A percentile compares a stretch with the other conserved stretches of the same genome.
phyloP scores from a whole-genome alignment of 192 early-diverging fungal genomes.

The Dissophora ornata region DNA sequence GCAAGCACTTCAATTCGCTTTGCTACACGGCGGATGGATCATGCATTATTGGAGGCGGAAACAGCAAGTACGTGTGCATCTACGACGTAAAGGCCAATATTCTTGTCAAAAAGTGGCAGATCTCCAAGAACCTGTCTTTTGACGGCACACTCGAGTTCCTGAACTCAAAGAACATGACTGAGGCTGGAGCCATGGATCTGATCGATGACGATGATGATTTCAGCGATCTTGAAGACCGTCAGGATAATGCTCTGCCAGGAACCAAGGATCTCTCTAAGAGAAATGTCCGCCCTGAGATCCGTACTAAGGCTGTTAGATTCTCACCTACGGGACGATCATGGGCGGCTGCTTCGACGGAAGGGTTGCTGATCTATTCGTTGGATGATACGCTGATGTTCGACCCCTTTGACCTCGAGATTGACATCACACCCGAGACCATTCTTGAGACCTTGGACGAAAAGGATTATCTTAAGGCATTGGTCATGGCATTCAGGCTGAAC shows the following conservation, averaged over 20 bases:
- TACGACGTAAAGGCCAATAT: constrained; percentile 83
- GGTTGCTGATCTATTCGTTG: constrained; percentile 93
- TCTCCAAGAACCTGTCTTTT: constrained; percentile 91
- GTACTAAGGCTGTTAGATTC: constrained; percentile 89
- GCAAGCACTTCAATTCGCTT: constrained; percentile 91
- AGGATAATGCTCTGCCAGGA: constrained; percentile 87
- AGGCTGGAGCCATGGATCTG: constrained; percentile 87
- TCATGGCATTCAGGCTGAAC: constrained; percentile 95
- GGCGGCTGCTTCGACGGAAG: constrained; percentile 97
- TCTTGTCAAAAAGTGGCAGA: constrained; percentile 90
- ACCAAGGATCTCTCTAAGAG: constrained; percentile 88
- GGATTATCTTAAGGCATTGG: constrained; percentile 89
- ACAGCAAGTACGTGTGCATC: constrained; percentile 95
- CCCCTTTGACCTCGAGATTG: constrained; percentile 97
- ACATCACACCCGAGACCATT: constrained; percentile 93
- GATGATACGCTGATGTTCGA: constrained; percentile 95
- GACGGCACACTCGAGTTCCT: constrained; percentile 93
- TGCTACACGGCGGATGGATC: constrained; percentile 96
- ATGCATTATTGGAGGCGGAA: constrained; percentile 93
- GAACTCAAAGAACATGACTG: constrained; percentile 93
- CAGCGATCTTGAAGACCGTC: constrained; percentile 87
- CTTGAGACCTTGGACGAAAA: constrained; percentile 75
- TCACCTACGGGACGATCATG: constrained; percentile 94
- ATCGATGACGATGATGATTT: constrained; percentile 88
- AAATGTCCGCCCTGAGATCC: constrained; percentile 79